Evolutionary conservation across 148 eudicot species (phyloP), one percentile per base, ranked within the genome.

Genomic region (Cornus florida): DNA sequence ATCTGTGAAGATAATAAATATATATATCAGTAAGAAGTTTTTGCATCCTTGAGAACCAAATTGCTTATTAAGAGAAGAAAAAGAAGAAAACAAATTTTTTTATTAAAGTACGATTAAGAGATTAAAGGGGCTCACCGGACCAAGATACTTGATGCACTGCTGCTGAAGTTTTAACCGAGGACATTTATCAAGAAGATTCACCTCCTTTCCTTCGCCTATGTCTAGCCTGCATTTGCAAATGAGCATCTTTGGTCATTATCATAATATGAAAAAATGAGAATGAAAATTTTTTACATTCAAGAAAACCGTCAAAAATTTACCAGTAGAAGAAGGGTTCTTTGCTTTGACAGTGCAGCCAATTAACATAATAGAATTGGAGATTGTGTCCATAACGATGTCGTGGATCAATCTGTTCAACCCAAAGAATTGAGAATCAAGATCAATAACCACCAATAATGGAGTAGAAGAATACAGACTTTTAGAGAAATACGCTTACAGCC

Each of bases 321-420:
- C 99, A 96, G 89, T 94, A 96, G 84, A 96, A 96, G 90, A 96
- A 96, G 77, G 99, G 99, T 79, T 96, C 93, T 85, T 87, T 94
- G 86, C 99, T 92, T 56, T 92, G 95, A 76, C 95, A 90, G 68
- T 92, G 81, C 60, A 96, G 89, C 99, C 99, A 96, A 53, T 91
- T 90, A 60, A 67, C 72, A 70, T 96, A 96, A 79, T 96, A 96
- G 86, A 96, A 94, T 78, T 90, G 98, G 39, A 93, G 93, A 81
- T 96, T 96, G 85, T 93, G 98, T 43, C 99, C 99, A 80, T 96
- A 96, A 17, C 99, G 98, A 80, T 96, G 99, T 74, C 99, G 90
- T 67, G 99, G 99, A 87, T 96, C 99, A 87, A 94, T 96, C 99
- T 96, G 87, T 75, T 75, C 32, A 69, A 79, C 22, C 76, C n/a